Evolutionary conservation across 192 early-diverging fungal species (phyloP).

Genomic region (Anaeromyces robustus): DNA sequence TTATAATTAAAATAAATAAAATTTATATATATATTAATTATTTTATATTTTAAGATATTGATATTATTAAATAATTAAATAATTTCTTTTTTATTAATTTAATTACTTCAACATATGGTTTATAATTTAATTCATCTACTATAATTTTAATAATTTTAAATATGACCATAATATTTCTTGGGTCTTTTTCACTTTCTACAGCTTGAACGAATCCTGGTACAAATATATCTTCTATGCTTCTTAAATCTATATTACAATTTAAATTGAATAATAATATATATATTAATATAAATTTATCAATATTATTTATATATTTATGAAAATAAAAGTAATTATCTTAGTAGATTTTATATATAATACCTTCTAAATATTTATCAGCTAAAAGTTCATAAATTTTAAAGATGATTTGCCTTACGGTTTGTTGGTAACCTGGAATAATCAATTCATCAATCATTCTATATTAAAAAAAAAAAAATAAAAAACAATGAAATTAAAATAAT

Average conservation of each 20-base stretch:
- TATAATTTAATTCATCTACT: constrained; percentile 59
- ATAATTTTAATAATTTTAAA: constrained; percentile 65
- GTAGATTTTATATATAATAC: too few relatives aligned
- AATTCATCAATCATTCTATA: constrained; percentile 63
- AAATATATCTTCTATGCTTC: constrained; percentile 50
- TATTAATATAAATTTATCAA: not conserved
- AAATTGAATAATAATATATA: not conserved
- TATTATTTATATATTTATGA: too few relatives aligned
- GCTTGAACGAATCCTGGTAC: constrained; percentile 67
- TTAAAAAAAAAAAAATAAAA: not conserved
- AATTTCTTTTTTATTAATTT: not conserved
- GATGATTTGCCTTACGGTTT: constrained; percentile 56
- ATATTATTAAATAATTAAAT: not conserved
- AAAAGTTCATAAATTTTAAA: constrained; percentile 58
- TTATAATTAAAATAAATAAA: too few relatives aligned
- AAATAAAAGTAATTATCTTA: too few relatives aligned
- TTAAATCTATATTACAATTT: constrained; percentile 41
- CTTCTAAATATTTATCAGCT: constrained; percentile 35
- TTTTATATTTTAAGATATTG: too few relatives aligned
- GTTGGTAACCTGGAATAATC: constrained; percentile 81
- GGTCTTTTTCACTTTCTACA: constrained; percentile 98
- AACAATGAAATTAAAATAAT: too few relatives aligned
- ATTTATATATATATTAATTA: too few relatives aligned
- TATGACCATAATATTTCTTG: constrained; percentile 76
- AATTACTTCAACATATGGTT: constrained; percentile 52